phyloP scores from a whole-genome alignment of 73 alveolate genomes.

The Paramecium tetraurelia region DNA sequence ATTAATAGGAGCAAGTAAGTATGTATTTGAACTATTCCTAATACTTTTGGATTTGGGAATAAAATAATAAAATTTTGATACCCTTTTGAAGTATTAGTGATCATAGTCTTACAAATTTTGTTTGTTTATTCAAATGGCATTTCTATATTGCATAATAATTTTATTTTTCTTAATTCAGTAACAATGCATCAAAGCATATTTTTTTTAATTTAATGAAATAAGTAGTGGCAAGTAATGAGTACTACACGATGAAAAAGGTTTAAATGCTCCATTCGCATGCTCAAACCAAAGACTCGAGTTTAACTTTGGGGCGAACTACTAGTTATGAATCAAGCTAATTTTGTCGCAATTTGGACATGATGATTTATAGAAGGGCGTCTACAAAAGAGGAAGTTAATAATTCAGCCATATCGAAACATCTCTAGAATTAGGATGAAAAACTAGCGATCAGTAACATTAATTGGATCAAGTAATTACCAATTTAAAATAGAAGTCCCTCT shows the following conservation, averaged over 20 bases:
- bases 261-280: background rate
- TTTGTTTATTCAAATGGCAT: too few relatives aligned
- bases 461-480: background rate
- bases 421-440: background rate
- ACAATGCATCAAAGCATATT: background rate
- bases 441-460: background rate
- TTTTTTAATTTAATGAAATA: background rate
- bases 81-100: too few relatives aligned
- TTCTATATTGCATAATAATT: too few relatives aligned
- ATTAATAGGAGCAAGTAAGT: too few relatives aligned
- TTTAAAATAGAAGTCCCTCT: background rate
- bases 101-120: too few relatives aligned
- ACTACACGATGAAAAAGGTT: background rate
- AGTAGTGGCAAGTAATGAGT: background rate
- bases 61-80: too few relatives aligned
- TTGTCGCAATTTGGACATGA: background rate
- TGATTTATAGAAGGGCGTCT: background rate
- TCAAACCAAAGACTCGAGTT: background rate
- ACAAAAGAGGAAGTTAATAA: background rate
- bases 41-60: too few relatives aligned
- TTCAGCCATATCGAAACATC: background rate
- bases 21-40: background rate
- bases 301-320: background rate
- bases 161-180: background rate
- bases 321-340: background rate